phyloP scores from a whole-genome alignment of 768 basidiomycete species.

The Lentinula aciculospora region DNA sequence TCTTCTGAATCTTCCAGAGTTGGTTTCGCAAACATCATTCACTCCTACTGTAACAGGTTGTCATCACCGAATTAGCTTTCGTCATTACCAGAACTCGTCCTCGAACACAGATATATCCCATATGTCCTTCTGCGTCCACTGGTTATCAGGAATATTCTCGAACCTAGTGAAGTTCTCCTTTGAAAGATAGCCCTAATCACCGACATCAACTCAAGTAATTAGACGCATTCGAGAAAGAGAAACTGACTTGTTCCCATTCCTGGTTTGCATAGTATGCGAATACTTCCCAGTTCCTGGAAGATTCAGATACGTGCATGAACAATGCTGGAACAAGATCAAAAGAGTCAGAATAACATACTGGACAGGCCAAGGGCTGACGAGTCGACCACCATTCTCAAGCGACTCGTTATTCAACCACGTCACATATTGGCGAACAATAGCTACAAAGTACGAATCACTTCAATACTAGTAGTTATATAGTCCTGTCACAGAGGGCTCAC shows the following conservation, averaged over 20 bases:
- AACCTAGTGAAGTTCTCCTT: slow-evolving; percentile 16
- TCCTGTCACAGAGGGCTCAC: not conserved
- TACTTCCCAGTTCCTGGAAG: slow-evolving; percentile 15
- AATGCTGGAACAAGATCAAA: not conserved
- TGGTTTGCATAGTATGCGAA: slow-evolving; percentile 16
- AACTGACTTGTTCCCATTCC: slow-evolving; percentile 14
- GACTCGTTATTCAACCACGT: slow-evolving; percentile 23
- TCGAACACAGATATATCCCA: slow-evolving; percentile 17
- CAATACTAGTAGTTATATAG: not conserved
- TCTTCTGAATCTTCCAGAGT: too few species aligned
- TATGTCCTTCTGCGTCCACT: slow-evolving; percentile 12
- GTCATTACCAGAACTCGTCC: slow-evolving; percentile 14
- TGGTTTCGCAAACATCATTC: too few species aligned
- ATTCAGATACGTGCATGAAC: not conserved
- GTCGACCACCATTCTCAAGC: slow-evolving; percentile 18
- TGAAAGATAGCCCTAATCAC: slow-evolving; percentile 7
- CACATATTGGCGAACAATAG: slow-evolving; percentile 16
- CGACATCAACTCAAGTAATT: not conserved
- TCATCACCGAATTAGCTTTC: not conserved
- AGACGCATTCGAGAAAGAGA: not conserved
- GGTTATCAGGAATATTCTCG: slow-evolving; percentile 13
- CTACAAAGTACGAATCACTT: slow-evolving; percentile 4
- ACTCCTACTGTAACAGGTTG: too few species aligned
- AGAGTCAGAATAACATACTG: slow-evolving; percentile 9
- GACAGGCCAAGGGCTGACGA: slow-evolving; percentile 20